Evolutionary conservation across 1,139 yeast species (phyloP).

Genomic region (Chernovozyma aurita): DNA sequence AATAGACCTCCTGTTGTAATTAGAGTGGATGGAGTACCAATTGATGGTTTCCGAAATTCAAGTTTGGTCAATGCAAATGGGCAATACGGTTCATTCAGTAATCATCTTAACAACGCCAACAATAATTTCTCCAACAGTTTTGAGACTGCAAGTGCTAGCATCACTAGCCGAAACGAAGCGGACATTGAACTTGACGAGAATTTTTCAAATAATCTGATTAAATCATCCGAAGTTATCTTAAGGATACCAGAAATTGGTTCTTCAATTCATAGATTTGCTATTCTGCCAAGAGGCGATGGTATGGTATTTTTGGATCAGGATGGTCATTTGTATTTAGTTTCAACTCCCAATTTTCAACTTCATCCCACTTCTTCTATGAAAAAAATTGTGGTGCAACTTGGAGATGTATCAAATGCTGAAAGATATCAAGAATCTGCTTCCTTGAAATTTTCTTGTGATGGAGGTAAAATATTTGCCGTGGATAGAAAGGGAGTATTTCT

Average conservation of each 20-base stretch:
- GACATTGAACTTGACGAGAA: slow-evolving; percentile 15
- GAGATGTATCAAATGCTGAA: slow-evolving; percentile 74
- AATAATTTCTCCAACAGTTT: slow-evolving; percentile 13
- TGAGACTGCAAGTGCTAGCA: slow-evolving; percentile 1
- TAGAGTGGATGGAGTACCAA: slow-evolving; percentile 31
- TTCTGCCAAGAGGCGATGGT: slow-evolving; percentile 85
- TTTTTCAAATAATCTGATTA: slow-evolving; percentile 13
- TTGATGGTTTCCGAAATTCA: slow-evolving; percentile 17
- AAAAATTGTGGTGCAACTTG: slow-evolving; percentile 64
- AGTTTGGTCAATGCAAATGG: slow-evolving; percentile 6
- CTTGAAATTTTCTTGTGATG: slow-evolving; percentile 69
- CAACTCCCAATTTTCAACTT: slow-evolving; percentile 53
- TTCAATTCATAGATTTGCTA: slow-evolving; percentile 63
- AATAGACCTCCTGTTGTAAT: slow-evolving; percentile 34
- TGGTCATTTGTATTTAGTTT: slow-evolving; percentile 69
- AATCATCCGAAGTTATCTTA: slow-evolving; percentile 29
- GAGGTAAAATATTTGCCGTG: slow-evolving; percentile 69
- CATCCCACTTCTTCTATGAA: slow-evolving; percentile 20
- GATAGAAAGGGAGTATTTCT: slow-evolving; percentile 79
- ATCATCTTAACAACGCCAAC: slow-evolving; percentile 13
- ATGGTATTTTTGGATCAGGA: slow-evolving; percentile 74
- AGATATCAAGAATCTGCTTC: slow-evolving; percentile 71
- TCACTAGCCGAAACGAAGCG: background rate
- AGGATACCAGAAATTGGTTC: slow-evolving; percentile 81
- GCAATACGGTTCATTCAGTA: background rate